Percentiles rank a stretch among this genome's conserved stretches.
phyloP scores from a whole-genome alignment of 345 rosid genomes.

The Rhizophora apiculata region DNA sequence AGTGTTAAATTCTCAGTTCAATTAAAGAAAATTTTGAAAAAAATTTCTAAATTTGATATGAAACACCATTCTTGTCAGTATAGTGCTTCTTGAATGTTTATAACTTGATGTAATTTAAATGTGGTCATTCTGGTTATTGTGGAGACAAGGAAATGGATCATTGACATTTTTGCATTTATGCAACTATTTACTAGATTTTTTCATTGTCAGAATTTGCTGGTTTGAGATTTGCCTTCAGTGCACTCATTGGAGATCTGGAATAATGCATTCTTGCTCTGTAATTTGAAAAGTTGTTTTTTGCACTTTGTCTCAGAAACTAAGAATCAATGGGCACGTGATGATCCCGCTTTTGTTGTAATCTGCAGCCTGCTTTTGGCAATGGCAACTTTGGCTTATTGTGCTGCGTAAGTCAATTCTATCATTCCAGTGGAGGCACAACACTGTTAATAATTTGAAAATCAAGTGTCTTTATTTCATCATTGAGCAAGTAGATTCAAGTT shows the following conservation, averaged over 20 bases:
- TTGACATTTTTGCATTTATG: background rate
- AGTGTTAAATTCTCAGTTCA: no score
- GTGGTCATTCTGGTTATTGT: no score
- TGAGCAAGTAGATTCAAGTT: background rate
- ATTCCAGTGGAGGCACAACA: background rate
- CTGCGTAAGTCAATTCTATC: slow-evolving; percentile 63
- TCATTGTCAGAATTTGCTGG: background rate
- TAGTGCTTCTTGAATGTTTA: no score
- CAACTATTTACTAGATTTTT: background rate
- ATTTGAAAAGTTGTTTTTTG: slow-evolving; percentile 11
- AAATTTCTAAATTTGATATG: no score
- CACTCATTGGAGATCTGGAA: background rate
- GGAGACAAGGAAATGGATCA: background rate
- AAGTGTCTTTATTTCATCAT: background rate
- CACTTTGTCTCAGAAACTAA: slow-evolving; percentile 75
- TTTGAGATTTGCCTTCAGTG: background rate
- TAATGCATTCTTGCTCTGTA: background rate
- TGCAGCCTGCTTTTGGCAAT: slow-evolving; percentile 80
- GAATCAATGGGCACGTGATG: slow-evolving; percentile 99
- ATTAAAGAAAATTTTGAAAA: no score
- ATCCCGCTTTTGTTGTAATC: slow-evolving; percentile 97
- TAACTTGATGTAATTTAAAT: no score
- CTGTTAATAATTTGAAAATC: background rate
- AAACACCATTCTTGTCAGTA: no score
- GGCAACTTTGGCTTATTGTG: slow-evolving; percentile 89